Evolutionary conservation across 1,284 basidiomycete genomes (phyloP).

Genomic region (Sanghuangporus baumii): DNA sequence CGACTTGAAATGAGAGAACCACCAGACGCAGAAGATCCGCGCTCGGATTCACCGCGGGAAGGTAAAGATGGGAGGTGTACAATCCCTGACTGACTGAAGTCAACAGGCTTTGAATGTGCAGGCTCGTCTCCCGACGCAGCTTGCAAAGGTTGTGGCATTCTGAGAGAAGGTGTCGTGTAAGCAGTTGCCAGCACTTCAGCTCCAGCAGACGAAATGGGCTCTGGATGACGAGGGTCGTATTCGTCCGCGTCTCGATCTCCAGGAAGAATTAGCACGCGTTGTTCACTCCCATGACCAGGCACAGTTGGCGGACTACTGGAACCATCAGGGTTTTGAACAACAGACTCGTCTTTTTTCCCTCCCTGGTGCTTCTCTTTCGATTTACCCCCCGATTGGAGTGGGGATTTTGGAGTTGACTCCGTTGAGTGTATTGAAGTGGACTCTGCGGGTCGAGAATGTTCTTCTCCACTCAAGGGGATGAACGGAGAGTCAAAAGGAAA

Average conservation of each 20-base stretch:
- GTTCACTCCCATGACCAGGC: not conserved
- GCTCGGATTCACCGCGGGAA: constrained; percentile 19
- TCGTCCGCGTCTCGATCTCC: constrained; percentile 14
- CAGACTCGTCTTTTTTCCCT: not conserved
- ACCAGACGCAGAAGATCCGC: constrained; percentile 6
- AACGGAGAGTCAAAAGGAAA: not conserved
- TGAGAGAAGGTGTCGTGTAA: constrained; percentile 10
- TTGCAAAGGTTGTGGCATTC: constrained; percentile 9
- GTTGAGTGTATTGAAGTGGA: not conserved
- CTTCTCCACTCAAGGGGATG: not conserved
- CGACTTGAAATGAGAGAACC: constrained; percentile 5
- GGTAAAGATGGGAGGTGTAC: constrained; percentile 43
- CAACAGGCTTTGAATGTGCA: constrained; percentile 25
- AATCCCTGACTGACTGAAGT: constrained; percentile 43
- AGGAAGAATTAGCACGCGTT: constrained; percentile 9
- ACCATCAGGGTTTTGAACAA: not conserved
- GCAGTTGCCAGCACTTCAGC: constrained; percentile 25
- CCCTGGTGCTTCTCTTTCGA: not conserved
- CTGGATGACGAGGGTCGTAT: constrained; percentile 26
- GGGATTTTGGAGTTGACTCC: not conserved
- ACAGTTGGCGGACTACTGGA: not conserved
- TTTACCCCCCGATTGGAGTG: not conserved
- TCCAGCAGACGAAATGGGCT: constrained; percentile 27
- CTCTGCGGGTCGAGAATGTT: not conserved
- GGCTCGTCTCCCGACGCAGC: not conserved